A percentile compares a stretch with the other conserved stretches of the same genome.
Conservation (phyloP, 164 flowering plant species). For the Liquidambar formosana region DNA sequence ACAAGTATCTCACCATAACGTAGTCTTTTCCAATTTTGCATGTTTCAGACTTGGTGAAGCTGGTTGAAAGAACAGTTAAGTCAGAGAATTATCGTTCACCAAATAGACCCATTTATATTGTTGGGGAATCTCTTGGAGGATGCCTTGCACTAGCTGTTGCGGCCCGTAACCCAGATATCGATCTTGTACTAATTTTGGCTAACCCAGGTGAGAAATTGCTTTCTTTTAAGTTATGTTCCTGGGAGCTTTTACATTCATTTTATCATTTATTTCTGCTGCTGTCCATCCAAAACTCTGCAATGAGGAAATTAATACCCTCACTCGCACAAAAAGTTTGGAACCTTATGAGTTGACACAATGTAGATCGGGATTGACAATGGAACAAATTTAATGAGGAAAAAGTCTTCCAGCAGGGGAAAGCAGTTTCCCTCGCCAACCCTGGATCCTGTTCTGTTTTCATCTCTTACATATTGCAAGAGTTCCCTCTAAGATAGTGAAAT, state of each 20-base stretch:
- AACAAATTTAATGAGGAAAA: too few relatives aligned
- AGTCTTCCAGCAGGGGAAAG: too few relatives aligned
- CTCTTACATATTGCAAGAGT: too few relatives aligned
- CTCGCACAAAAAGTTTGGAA: too few relatives aligned
- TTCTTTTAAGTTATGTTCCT: not conserved
- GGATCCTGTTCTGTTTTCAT: too few relatives aligned
- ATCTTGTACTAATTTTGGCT: constrained; percentile 60
- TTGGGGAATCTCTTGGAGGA: constrained; percentile 75
- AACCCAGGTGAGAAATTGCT: constrained; percentile 59
- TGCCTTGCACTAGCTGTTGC: constrained; percentile 79
- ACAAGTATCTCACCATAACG: not conserved
- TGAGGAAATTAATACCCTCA: too few relatives aligned
- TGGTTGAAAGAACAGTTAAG: constrained; percentile 57
- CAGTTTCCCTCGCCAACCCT: too few relatives aligned
- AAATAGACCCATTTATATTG: constrained; percentile 68
- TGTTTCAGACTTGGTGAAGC: constrained; percentile 50
- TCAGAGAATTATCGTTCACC: constrained; percentile 40
- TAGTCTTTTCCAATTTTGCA: not conserved
- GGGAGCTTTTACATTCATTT: not conserved
- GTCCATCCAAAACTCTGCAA: too few relatives aligned
- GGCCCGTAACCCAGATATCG: constrained; percentile 59
- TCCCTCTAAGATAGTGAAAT: too few relatives aligned
- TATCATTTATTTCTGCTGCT: too few relatives aligned
- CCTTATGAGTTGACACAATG: too few relatives aligned
- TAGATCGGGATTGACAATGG: too few relatives aligned